phyloP scores from a whole-genome alignment of 2,329 filamentous ascomycete species.

The Zymoseptoria brevis region DNA sequence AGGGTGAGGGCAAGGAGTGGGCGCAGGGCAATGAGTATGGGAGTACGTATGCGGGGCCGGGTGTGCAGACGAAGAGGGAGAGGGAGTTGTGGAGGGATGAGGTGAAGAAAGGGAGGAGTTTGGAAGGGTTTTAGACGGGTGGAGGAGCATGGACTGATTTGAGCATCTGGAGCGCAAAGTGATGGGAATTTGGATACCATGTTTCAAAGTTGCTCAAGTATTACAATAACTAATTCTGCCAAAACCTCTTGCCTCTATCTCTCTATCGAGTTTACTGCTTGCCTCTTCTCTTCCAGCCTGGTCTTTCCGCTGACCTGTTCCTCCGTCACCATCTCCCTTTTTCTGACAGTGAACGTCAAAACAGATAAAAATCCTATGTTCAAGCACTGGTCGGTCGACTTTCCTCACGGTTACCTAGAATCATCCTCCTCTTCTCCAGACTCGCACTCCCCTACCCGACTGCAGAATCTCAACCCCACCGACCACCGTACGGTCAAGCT shows the following conservation, averaged over 20 bases:
- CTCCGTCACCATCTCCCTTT: too few relatives aligned
- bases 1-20: slow-evolving; percentile 48
- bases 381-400: neutral
- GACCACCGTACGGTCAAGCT: neutral
- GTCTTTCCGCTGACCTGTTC: too few relatives aligned
- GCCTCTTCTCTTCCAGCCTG: neutral
- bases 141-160: too few relatives aligned
- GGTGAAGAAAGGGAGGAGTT: slow-evolving; percentile 31
- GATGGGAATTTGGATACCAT: neutral
- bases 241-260: neutral
- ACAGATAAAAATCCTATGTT: neutral
- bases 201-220: neutral
- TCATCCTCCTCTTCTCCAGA: neutral
- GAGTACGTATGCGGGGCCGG: slow-evolving; percentile 52
- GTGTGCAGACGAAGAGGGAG: slow-evolving; percentile 44
- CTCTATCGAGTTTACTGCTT: neutral
- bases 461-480: neutral
- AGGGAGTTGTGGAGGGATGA: slow-evolving; percentile 48
- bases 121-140: slow-evolving; percentile 13
- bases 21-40: slow-evolving; percentile 50
- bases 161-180: neutral
- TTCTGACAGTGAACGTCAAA: too few relatives aligned
- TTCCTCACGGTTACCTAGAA: neutral
- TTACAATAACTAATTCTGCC: neutral
- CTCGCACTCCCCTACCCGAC: neutral